phyloP scores from a whole-genome alignment of 768 basidiomycete genomes.

The Ramaria rubella region DNA sequence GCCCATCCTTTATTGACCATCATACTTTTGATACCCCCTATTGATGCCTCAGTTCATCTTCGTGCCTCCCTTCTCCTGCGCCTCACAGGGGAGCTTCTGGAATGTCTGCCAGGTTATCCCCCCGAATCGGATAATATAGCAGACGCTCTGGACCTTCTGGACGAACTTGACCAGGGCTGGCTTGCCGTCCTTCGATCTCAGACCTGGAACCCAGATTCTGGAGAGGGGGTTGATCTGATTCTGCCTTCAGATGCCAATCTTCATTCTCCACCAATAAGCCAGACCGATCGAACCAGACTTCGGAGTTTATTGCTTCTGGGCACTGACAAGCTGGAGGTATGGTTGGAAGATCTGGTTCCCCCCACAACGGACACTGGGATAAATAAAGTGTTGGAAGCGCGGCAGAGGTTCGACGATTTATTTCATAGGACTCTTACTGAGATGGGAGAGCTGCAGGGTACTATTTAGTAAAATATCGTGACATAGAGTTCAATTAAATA shows the following conservation, averaged over 20 bases:
- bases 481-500: too few relatives aligned
- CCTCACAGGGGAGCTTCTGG: slow-evolving; percentile 60
- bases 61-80: slow-evolving; percentile 64
- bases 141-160: slow-evolving; percentile 57
- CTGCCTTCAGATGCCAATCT: slow-evolving; percentile 33
- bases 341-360: slow-evolving; percentile 38
- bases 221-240: slow-evolving; percentile 35
- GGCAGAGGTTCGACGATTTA: slow-evolving; percentile 57
- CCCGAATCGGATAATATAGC: slow-evolving; percentile 39
- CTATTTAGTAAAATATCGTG: not conserved
- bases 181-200: slow-evolving; percentile 54
- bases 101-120: slow-evolving; percentile 54
- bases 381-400: slow-evolving; percentile 38
- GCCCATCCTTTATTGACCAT: slow-evolving; percentile 51
- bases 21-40: slow-evolving; percentile 67
- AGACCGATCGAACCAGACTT: slow-evolving; percentile 68
- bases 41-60: slow-evolving; percentile 61
- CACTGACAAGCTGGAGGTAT: slow-evolving; percentile 58
- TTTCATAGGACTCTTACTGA: slow-evolving; percentile 57
- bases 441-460: slow-evolving; percentile 39
- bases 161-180: slow-evolving; percentile 74
- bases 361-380: slow-evolving; percentile 7
- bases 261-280: slow-evolving; percentile 44
- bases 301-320: slow-evolving; percentile 59
- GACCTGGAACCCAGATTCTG: slow-evolving; percentile 54